Evolutionary conservation across 1,139 yeast genomes (phyloP).

Genomic region (Citeromyces siamensis): DNA sequence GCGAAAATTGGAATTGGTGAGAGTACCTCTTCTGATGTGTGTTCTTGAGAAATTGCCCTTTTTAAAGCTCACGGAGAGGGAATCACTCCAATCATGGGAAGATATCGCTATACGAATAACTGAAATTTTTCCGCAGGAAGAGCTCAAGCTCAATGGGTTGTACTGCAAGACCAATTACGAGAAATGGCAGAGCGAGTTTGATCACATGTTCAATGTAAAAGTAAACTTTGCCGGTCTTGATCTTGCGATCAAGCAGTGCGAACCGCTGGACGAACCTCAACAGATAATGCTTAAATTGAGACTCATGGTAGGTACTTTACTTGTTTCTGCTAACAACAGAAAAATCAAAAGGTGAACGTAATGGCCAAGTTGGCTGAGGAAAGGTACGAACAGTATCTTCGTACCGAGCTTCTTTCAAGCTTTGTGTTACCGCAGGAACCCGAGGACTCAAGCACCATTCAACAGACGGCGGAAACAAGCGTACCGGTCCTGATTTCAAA

Average conservation of each 20-base stretch:
- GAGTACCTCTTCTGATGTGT: neutral
- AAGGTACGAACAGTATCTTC: neutral
- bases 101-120: neutral
- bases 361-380: neutral
- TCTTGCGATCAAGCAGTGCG: neutral
- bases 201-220: neutral
- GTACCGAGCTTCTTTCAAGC: neutral
- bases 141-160: neutral
- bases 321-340: neutral
- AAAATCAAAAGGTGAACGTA: neutral
- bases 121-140: neutral
- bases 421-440: neutral
- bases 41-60: neutral
- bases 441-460: neutral
- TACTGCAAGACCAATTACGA: slow-evolving; percentile 1
- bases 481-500: neutral
- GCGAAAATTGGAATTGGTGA: neutral
- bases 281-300: neutral
- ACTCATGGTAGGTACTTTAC: neutral
- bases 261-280: neutral
- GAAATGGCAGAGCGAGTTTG: neutral
- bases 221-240: neutral
- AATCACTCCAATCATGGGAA: neutral
- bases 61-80: neutral
- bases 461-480: neutral